Evolutionary conservation across 2,329 filamentous ascomycete genomes (phyloP).

Genomic region (Venturia pyrina): DNA sequence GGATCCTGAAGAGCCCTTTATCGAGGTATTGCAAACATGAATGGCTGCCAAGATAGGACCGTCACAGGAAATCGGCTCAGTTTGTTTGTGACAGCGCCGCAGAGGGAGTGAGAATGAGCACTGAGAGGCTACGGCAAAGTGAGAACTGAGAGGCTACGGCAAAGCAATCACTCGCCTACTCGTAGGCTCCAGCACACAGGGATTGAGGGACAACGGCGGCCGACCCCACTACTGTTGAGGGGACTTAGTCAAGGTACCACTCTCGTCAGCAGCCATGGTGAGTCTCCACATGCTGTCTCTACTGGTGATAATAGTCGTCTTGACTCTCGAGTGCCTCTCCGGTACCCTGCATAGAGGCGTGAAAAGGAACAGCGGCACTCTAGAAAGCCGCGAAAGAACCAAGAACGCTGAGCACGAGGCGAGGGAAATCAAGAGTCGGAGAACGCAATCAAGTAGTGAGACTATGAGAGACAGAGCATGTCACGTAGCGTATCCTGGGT

Average conservation of each 20-base stretch:
- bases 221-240: neutral
- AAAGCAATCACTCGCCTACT: neutral
- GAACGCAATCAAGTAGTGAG: neutral
- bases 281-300: neutral
- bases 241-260: neutral
- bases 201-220: neutral
- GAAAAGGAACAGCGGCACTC: neutral
- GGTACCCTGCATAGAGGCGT: neutral
- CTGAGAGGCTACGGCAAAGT: neutral
- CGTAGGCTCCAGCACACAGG: no score
- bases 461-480: neutral
- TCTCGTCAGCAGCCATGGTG: neutral
- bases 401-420: neutral
- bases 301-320: neutral
- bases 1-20: neutral
- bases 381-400: neutral
- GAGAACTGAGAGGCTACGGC: neutral
- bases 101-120: neutral
- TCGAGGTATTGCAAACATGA: neutral
- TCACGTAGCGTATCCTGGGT: neutral
- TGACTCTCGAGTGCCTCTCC: neutral
- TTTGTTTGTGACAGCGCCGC: neutral
- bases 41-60: neutral
- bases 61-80: no score
- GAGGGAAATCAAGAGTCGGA: neutral